phyloP scores from a whole-genome alignment of 2,329 filamentous ascomycete species.

The Colletotrichum paranaense region DNA sequence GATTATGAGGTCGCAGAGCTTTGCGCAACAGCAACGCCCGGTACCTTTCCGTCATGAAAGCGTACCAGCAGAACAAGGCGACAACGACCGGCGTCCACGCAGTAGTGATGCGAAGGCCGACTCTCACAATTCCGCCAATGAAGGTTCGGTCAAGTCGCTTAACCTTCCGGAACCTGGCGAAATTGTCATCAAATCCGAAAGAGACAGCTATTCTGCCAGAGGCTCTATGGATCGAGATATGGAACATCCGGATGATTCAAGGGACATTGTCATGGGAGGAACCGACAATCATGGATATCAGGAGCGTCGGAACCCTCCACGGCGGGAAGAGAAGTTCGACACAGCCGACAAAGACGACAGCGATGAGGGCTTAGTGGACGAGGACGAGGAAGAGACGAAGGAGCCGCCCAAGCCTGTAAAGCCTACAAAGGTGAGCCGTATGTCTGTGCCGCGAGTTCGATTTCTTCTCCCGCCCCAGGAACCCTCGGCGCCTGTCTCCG shows the following conservation, averaged over 20 bases:
- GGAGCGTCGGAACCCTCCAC: conserved; percentile 8
- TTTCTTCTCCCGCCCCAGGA: conserved; percentile 54
- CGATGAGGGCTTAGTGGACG: conserved; percentile 34
- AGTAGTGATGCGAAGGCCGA: conserved; percentile 66
- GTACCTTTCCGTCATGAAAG: conserved; percentile 50
- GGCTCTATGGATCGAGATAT: conserved; percentile 33
- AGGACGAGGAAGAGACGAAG: conserved; percentile 32
- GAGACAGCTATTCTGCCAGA: conserved; percentile 49
- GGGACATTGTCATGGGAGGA: conserved; percentile 28
- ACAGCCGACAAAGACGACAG: conserved; percentile 8
- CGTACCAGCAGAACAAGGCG: conserved; percentile 49
- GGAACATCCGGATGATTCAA: conserved; percentile 17
- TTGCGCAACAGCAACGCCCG: conserved; percentile 56
- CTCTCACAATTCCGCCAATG: conserved; percentile 44
- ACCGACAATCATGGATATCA: conserved; percentile 17
- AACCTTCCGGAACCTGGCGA: conserved; percentile 61
- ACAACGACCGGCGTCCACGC: conserved; percentile 58
- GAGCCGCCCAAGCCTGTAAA: conserved; percentile 24
- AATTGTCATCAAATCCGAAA: conserved; percentile 53
- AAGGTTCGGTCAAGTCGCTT: conserved; percentile 51
- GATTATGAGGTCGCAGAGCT: conserved; percentile 60
- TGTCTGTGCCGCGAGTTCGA: conserved; percentile 47
- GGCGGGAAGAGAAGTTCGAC: conserved; percentile 7
- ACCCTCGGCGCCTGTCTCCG: conserved; percentile 42
- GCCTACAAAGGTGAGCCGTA: conserved; percentile 38